Evolutionary conservation across 148 eudicot species (phyloP), one percentile per base, ranked within the genome.

Genomic region (Persicaria tinctoria): DNA sequence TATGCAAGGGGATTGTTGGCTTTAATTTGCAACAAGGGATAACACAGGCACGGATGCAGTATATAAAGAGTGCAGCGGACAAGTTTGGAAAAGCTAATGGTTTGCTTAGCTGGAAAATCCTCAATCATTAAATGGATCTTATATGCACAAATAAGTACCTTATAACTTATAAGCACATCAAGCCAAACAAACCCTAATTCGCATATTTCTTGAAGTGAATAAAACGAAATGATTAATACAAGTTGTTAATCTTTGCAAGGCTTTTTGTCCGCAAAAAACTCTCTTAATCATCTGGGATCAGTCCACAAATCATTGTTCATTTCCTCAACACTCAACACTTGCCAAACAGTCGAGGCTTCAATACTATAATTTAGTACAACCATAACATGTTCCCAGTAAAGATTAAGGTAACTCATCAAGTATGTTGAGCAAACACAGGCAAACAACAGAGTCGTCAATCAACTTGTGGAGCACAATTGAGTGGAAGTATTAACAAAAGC

Each of bases 401-500:
- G 1, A 66, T 13, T 66, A 38, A 66, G 70, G 70, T 38, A 66
- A 17, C 18, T 66, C 70, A 66, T 12, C 3, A 44, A 12, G 70
- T 32, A 13, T 38, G 70, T 17, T 66, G 41, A 38, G 70, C 70
- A 66, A 32, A 32, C 41, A 32, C 41, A 32, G 41, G 41, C 10
- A 38, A 12, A 64, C 73, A 9, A 47, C 13, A 46, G 6, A 70
- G 38, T 16, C 71, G 11, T 12, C 71, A 38, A 41, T 68, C 10
- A 14, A 38, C n/a, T 68, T 12, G 3, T 6, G 38, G 17, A 68
- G 11, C 23, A 68, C 48, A 68, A 14, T 14, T 8, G n/a, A 7
- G 45, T 76, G 41, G 66, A 46, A 13, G 70, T 20, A 9, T 6
- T 60, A 32, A 81, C 50, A 53, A 38, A 45, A 69, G 45, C 16